Percentiles rank a stretch among this genome's conserved stretches.
phyloP scores from a whole-genome alignment of 805 yeast genomes.

The Suhomyces kilbournensis region DNA sequence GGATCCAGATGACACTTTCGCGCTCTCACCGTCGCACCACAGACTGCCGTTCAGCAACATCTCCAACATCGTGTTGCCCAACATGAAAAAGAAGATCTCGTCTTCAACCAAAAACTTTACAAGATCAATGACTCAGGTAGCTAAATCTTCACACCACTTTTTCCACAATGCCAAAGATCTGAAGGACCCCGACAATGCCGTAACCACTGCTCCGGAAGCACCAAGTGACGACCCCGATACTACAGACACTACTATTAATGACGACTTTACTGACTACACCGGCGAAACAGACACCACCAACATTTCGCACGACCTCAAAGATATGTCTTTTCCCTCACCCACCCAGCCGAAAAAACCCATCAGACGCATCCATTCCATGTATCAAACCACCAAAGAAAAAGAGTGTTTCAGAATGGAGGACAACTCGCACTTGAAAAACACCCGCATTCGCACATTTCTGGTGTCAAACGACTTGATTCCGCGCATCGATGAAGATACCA shows the following conservation, averaged over 20 bases:
- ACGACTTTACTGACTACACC: slow-evolving; percentile 3
- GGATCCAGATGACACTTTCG: not conserved
- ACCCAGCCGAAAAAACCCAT: slow-evolving; percentile 27
- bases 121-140: slow-evolving; percentile 17
- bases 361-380: slow-evolving; percentile 69
- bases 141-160: slow-evolving; percentile 17
- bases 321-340: not conserved
- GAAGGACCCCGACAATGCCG: too few species aligned
- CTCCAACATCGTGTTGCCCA: slow-evolving; percentile 16
- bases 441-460: slow-evolving; percentile 27
- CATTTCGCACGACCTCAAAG: not conserved
- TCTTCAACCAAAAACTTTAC: slow-evolving; percentile 19
- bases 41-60: slow-evolving; percentile 28
- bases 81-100: slow-evolving; percentile 19
- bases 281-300: not conserved
- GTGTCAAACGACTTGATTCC: slow-evolving; percentile 60
- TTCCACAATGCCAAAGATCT: slow-evolving; percentile 1
- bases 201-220: not conserved
- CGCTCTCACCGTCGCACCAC: slow-evolving; percentile 17
- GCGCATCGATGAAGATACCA: slow-evolving; percentile 58
- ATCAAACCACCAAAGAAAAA: slow-evolving; percentile 44
- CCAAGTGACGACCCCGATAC: not conserved
- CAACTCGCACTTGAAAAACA: slow-evolving; percentile 30
- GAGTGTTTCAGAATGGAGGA: slow-evolving; percentile 22
- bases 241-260: slow-evolving; percentile 5